phyloP scores from a whole-genome alignment of 176 grass and related monocot genomes.

The Oryza brachyantha region DNA sequence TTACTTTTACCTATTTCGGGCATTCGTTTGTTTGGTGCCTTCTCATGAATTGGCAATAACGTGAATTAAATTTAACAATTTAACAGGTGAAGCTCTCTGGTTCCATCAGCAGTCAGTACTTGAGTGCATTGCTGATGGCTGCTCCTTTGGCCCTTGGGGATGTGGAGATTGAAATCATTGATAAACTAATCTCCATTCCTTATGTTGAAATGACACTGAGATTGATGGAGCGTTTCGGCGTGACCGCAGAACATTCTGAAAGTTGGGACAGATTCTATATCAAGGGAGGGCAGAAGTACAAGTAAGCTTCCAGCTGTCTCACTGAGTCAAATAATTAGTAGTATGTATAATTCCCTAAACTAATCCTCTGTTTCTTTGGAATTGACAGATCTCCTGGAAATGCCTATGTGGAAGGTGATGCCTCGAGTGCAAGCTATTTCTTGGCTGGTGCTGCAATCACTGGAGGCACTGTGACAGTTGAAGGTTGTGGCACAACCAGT shows the following conservation, averaged over 20 bases:
- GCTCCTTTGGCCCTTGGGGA: constrained; percentile 90
- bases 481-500: constrained; percentile 92
- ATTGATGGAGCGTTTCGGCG: constrained; percentile 94
- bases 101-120: constrained; percentile 97
- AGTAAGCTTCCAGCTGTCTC: constrained; percentile 38
- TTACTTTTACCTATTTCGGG: background rate
- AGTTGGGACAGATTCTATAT: constrained; percentile 95
- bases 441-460: constrained; percentile 97
- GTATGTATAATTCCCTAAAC: constrained; percentile 13
- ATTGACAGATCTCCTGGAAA: constrained; percentile 71
- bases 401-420: constrained; percentile 98
- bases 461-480: constrained; percentile 89
- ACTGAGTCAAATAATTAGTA: background rate
- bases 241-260: constrained; percentile 80
- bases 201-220: constrained; percentile 99
- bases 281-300: constrained; percentile 93
- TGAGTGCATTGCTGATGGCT: constrained; percentile 95
- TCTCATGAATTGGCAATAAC: background rate
- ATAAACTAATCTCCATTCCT: constrained; percentile 96
- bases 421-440: constrained; percentile 99
- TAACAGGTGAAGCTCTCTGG: constrained; percentile 87
- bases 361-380: background rate
- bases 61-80: background rate
- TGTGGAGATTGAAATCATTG: constrained; percentile 95
- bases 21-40: background rate